phyloP scores from a whole-genome alignment of 2,329 filamentous ascomycete species.

The Phyllachora maydis region DNA sequence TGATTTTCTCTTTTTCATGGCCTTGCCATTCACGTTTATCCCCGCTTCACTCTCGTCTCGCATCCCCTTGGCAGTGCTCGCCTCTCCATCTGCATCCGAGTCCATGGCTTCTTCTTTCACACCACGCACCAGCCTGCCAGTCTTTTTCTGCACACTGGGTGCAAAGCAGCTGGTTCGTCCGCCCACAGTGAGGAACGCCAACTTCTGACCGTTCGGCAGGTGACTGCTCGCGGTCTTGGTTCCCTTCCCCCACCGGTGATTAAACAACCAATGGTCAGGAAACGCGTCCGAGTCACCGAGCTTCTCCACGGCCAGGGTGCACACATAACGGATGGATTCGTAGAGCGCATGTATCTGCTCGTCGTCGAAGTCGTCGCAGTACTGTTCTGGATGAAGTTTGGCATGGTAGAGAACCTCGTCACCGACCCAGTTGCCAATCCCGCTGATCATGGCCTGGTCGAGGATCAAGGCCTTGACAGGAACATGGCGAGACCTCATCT shows the following conservation, averaged over 20 bases:
- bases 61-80: no score
- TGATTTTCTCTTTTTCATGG: no score
- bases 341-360: slow-evolving; percentile 53
- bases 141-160: slow-evolving; percentile 71
- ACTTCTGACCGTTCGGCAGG: slow-evolving; percentile 67
- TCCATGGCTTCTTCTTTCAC: slow-evolving; percentile 21
- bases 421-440: slow-evolving; percentile 93
- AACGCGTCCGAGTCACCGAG: slow-evolving; percentile 71
- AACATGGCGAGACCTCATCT: slow-evolving; percentile 57
- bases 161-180: slow-evolving; percentile 83
- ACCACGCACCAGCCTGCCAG: slow-evolving; percentile 17
- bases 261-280: slow-evolving; percentile 74
- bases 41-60: no score
- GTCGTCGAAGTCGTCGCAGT: slow-evolving; percentile 61
- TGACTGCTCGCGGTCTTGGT: slow-evolving; percentile 47
- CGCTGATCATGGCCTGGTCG: slow-evolving; percentile 74
- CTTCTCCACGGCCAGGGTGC: slow-evolving; percentile 55
- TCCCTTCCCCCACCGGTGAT: slow-evolving; percentile 75
- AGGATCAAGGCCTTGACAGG: slow-evolving; percentile 78
- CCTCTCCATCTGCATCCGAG: no score
- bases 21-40: no score
- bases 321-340: slow-evolving; percentile 56
- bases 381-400: slow-evolving; percentile 78
- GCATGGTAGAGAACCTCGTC: slow-evolving; percentile 89
- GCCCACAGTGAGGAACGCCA: slow-evolving; percentile 74